A percentile compares a stretch with the other conserved stretches of the same genome.
These are phyloP conservation scores for Fusarium anthophilum DNA, from an alignment of 2,329 filamentous ascomycete genomes.

Conservation along the genomic window DNA sequence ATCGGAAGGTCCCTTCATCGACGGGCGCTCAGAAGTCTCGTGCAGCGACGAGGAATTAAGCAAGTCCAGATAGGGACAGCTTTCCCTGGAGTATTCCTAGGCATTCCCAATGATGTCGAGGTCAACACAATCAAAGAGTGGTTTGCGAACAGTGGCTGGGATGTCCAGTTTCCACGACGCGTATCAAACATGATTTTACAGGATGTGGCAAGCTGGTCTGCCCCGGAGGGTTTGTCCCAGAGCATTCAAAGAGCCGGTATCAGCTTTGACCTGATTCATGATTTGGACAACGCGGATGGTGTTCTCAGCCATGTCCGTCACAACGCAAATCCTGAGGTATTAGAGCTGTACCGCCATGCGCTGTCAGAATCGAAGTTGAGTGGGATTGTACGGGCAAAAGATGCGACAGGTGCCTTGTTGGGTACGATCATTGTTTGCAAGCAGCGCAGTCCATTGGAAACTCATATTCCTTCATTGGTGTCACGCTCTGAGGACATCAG, in stretches of 20 bases:
- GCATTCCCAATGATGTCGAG: slow-evolving; percentile 72
- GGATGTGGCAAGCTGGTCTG: slow-evolving; percentile 76
- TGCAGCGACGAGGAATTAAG: slow-evolving; percentile 75
- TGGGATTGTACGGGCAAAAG: slow-evolving; percentile 84
- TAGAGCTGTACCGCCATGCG: slow-evolving; percentile 82
- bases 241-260: slow-evolving; percentile 77
- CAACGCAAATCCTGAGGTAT: slow-evolving; percentile 78
- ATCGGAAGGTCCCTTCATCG: slow-evolving; percentile 92
- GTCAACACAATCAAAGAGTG: slow-evolving; percentile 69
- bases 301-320: slow-evolving; percentile 80
- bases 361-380: slow-evolving; percentile 76
- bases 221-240: slow-evolving; percentile 79
- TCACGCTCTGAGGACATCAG: slow-evolving; percentile 69
- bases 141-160: slow-evolving; percentile 94
- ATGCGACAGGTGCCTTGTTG: slow-evolving; percentile 71
- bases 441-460: slow-evolving; percentile 72
- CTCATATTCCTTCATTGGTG: slow-evolving; percentile 74
- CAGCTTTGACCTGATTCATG: slow-evolving; percentile 85
- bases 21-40: slow-evolving; percentile 79
- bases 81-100: slow-evolving; percentile 86
- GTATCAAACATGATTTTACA: slow-evolving; percentile 76
- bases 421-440: slow-evolving; percentile 85
- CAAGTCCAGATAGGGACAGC: slow-evolving; percentile 83
- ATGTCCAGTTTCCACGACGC: slow-evolving; percentile 68
- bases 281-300: slow-evolving; percentile 76